Base-by-base conservation (phyloP, 495 filamentous ascomycete genomes). In the Delitschia confertaspora region DNA sequence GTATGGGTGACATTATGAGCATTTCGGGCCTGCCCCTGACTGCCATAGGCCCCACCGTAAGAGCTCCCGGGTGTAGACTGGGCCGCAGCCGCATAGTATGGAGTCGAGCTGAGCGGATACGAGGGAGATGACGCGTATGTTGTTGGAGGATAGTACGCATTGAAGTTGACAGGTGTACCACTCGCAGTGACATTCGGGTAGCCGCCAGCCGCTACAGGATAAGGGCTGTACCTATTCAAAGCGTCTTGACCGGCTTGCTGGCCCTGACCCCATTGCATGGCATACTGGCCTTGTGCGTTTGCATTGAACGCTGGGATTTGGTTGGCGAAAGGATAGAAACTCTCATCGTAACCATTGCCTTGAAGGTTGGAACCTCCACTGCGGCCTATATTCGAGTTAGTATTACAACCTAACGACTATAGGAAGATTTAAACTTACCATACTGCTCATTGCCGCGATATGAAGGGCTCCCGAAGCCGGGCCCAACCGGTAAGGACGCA, bases 121-220 rank as follows among this genome's bases (percentile, higher is more conserved):
- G 29, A 34, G 0, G 48, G 41, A 0, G 48, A 51, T n/a, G 27
- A 22, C 1, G 42, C 33, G 22, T 41, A 45, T 3, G 48, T 51
- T 16, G 42, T 33, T 3, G 50, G 44, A 2, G 50, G 43, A 19
- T 48, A 53, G n/a, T 33, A 51, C 7, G 4, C 39, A 1, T 39
- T 39, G 33, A 37, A 49, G 32, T 32, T 38, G 31, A 49, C 38
- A 4, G 46, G 46, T n/a, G 32, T 42, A 3, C 46, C 46, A 18
- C 31, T 35, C 1, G 35, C 38, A 3, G 45, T 41, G 9, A 14
- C 21, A 16, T 36, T 35, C 6, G 48, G 34, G 19, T 45, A 51
- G 2, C 33, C 48, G 19, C 29, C 37, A 13, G 24, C 11, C 14
- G 27, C 8, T 16, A 47, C 17, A 6, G 37, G 30, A 21, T 36